These are phyloP conservation scores for Zizania palustris DNA, from an alignment of 202 grass and related monocot genomes.

Conservation along the genomic window DNA sequence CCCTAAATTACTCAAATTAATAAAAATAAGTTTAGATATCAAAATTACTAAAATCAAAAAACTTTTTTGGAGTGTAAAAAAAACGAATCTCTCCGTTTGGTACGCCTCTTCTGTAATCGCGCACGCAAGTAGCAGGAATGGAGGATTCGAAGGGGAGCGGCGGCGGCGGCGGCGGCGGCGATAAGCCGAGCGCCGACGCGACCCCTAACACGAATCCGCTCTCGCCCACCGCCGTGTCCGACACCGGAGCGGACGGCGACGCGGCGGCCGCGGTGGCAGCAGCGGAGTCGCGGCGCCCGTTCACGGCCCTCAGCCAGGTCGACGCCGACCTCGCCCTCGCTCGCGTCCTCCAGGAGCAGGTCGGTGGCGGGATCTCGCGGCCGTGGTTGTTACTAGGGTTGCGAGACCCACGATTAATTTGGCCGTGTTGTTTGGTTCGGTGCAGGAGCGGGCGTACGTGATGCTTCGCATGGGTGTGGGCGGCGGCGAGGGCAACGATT, in stretches of 20 bases:
- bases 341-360: slow-evolving; percentile 95
- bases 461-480: slow-evolving; percentile 74
- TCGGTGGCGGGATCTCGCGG: slow-evolving; percentile 41
- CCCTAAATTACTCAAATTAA: too few species aligned
- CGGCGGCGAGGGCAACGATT: slow-evolving; percentile 69
- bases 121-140: slow-evolving; percentile 52
- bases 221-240: background rate
- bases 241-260: slow-evolving; percentile 29
- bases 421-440: slow-evolving; percentile 33
- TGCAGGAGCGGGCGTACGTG: slow-evolving; percentile 97
- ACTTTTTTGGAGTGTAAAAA: too few species aligned
- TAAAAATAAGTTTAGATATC: too few species aligned
- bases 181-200: slow-evolving; percentile 46
- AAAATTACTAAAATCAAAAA: too few species aligned
- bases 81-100: slow-evolving; percentile 30
- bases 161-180: slow-evolving; percentile 42
- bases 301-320: slow-evolving; percentile 91
- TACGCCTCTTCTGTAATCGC: slow-evolving; percentile 32
- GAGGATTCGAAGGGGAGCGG: slow-evolving; percentile 66
- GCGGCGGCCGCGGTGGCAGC: slow-evolving; percentile 22
- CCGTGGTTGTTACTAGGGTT: slow-evolving; percentile 44
- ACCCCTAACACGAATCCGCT: slow-evolving; percentile 50
- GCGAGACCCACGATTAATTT: slow-evolving; percentile 13
- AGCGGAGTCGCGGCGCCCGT: slow-evolving; percentile 59
- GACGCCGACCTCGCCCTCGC: slow-evolving; percentile 96